Evolutionary conservation across 306 rosid genomes (phyloP), one percentile per base, ranked within the genome.

Genomic region (Cicer cuneatum): DNA sequence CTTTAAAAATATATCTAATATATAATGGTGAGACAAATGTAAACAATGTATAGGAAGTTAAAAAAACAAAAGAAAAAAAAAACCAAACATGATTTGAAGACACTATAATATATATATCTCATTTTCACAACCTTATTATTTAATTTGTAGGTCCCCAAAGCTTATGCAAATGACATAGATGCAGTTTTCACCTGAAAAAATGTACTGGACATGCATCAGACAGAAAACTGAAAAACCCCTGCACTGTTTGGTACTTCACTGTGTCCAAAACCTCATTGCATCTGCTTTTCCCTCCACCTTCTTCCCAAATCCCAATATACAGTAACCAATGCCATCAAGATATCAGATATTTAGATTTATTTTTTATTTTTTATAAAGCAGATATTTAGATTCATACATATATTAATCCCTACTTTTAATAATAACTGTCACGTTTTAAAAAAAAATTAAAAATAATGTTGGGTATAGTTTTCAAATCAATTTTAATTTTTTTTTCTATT

Each of bases 181-280:
- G 63, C 75, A 69, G 41, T 75, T 21, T 71, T 51, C 51, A 29
- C 65, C n/a, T 33, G 72, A 66, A 60, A 69, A 33, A 68, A 56
- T 71, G 70, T 64, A 35, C 75, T 57, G 21, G 67, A 57, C 72
- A 45, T 51, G 58, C 51, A 62, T 76, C 12, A 59, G 79, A 75
- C 81, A 79, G 51, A 33, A 43, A 53, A 74, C 78, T 74, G 75
- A n/a, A 40, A 79, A 70, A 69, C 24, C 24, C 35, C 70, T 79
- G 76, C 72, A 75, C 43, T 72, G 47, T 52, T 56, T 46, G 60
- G 82, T 66, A 82, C 79, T 40, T 72, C 60, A 48, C 48, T 38
- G 51, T 73, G 52, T 76, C 54, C 38, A 66, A 75, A 71, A 53
- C 71, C 54, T 51, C 18, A 7, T 67, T 46, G 63, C 37, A 43